Base-by-base conservation (phyloP, 176 grass and related monocot species). In the Oryza punctata region DNA sequence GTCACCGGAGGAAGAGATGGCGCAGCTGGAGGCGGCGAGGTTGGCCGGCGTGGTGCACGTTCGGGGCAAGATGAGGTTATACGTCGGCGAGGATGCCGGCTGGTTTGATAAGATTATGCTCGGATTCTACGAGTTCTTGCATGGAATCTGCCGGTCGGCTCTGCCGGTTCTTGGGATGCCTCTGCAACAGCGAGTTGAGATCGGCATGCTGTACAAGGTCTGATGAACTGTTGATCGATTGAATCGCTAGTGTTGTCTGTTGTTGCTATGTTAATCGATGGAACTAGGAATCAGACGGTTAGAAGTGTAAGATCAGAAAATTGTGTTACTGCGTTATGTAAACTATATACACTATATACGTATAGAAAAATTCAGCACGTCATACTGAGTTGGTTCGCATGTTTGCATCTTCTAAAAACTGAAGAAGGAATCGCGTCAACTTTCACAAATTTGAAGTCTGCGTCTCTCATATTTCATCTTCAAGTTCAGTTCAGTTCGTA, bases 161-260 rank as follows among this genome's bases (percentile, higher is more conserved):
- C 83, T 97, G 75, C 94, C 94, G 3, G 63, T 82, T 69, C 69
- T 94, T 12, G 84, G 76, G 27, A 73, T 91, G 73, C 91, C 91
- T 21, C 81, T 91, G 84, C 84, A 87, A 25, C 88, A 93, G 70
- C 85, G 85, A 46, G 88, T 97, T n/a, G 94, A 94, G 85, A 94
- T 97, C 40, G 91, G 91, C 43, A 94, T 94, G 91, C 30, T 97
- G 8, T 94, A 84, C 77, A 91, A 91, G 83, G 86, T 83, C 33
- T 87, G 76, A 92, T 16, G 27, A 18, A 27, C 66, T 70, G 15
- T 79, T 21, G 38, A 23, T 71, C 35, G 25, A 19, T n/a, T 13
- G 1, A 30, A 19, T 50, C 21, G 3, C 33, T 19, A 28, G 45
- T 32, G 63, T 52, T 32, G 18, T 50, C 0, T 16, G 50, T 44